These are phyloP conservation scores for Aspergillus sp. DNA, from an alignment of 2,329 filamentous ascomycete species.

Conservation along the genomic window DNA sequence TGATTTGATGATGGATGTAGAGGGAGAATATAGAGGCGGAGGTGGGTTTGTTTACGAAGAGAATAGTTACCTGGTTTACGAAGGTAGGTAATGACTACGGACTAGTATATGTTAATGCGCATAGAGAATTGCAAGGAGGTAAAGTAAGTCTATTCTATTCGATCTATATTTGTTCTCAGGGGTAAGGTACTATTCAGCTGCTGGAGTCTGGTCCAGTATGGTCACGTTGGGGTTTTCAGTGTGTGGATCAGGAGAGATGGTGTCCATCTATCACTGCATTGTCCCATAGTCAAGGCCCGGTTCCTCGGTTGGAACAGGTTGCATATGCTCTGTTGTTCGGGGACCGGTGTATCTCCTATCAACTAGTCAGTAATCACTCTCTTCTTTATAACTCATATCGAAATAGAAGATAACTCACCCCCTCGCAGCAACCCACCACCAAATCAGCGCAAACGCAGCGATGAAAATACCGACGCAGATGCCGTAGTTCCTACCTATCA, in stretches of 20 bases:
- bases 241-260: neutral
- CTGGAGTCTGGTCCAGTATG: too few relatives aligned
- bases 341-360: conserved; percentile 60
- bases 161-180: neutral
- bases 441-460: conserved; percentile 52
- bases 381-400: neutral
- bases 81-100: too few relatives aligned
- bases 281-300: conserved; percentile 22
- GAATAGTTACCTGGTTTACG: too few relatives aligned
- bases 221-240: neutral
- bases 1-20: too few relatives aligned
- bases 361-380: too few relatives aligned
- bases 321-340: conserved; percentile 55
- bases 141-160: neutral
- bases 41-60: too few relatives aligned
- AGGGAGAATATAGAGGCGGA: too few relatives aligned
- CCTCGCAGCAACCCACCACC: conserved; percentile 50
- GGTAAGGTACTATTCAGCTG: too few relatives aligned
- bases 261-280: neutral
- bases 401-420: conserved; percentile 32
- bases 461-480: conserved; percentile 50
- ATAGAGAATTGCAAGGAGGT: too few relatives aligned
- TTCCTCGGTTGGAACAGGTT: conserved; percentile 38
- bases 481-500: conserved; percentile 51
- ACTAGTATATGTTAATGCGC: too few relatives aligned